A percentile compares a stretch with the other conserved stretches of the same genome.
Conservation (phyloP, 2,329 filamentous ascomycete species). For the Penicillium sclerotiorum region DNA sequence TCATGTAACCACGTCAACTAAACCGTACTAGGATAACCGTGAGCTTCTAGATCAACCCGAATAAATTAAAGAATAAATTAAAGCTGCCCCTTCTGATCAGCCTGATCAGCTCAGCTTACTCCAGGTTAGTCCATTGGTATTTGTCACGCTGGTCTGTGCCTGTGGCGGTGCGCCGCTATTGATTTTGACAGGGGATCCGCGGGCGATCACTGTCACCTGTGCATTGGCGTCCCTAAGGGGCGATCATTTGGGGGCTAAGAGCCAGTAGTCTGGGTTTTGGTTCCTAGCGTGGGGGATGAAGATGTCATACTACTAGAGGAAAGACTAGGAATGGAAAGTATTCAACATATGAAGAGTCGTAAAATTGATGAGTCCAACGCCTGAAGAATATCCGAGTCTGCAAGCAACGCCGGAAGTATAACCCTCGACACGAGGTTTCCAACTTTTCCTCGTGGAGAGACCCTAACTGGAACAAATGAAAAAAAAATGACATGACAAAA, state of each 20-base stretch:
- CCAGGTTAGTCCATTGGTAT: too few relatives aligned
- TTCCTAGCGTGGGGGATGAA: background rate
- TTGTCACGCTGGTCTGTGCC: conserved; percentile 24
- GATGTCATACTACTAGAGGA: too few relatives aligned
- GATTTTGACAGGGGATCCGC: conserved; percentile 24
- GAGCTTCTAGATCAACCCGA: conserved; percentile 5
- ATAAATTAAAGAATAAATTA: background rate
- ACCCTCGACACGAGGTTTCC: background rate
- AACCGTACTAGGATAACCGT: background rate
- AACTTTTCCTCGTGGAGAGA: background rate
- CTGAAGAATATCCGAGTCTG: too few relatives aligned
- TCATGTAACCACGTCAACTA: background rate
- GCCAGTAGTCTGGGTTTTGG: background rate
- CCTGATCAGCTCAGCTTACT: too few relatives aligned
- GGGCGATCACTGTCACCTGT: conserved; percentile 20
- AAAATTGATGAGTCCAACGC: background rate
- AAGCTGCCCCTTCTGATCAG: too few relatives aligned
- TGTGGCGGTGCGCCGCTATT: conserved; percentile 30
- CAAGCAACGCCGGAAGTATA: background rate
- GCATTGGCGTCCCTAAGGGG: conserved; percentile 12
- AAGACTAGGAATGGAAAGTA: too few relatives aligned
- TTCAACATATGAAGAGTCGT: background rate
- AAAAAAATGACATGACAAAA: conserved; percentile 11
- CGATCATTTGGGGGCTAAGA: conserved; percentile 10
- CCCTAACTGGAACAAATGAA: conserved; percentile 3